Conservation (phyloP, 1,284 basidiomycete species). For the Thelephora terrestris region DNA sequence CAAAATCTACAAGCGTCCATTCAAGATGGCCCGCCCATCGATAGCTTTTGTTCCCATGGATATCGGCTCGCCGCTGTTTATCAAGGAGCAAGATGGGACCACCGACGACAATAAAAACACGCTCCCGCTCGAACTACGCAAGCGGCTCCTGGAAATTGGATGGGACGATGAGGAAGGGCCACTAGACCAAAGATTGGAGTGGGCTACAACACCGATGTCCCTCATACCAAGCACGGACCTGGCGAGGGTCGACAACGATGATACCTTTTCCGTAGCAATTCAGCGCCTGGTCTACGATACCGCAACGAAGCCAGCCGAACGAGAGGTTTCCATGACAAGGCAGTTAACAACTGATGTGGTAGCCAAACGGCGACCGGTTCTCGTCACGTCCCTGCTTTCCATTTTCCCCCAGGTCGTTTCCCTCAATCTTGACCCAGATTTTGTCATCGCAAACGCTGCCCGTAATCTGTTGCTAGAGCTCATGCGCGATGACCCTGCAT, state of each 20-base stretch:
- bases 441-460: slow-evolving; percentile 45
- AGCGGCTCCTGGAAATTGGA: slow-evolving; percentile 57
- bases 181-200: slow-evolving; percentile 44
- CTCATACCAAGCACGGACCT: slow-evolving; percentile 46
- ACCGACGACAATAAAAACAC: slow-evolving; percentile 11
- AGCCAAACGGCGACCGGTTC: slow-evolving; percentile 50
- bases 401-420: slow-evolving; percentile 43
- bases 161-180: slow-evolving; percentile 52
- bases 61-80: slow-evolving; percentile 48
- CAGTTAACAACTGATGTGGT: not conserved
- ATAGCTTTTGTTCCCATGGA: slow-evolving; percentile 62
- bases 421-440: slow-evolving; percentile 44
- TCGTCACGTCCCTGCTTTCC: slow-evolving; percentile 47
- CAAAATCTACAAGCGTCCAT: slow-evolving; percentile 46
- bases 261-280: not conserved
- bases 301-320: not conserved
- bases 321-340: not conserved
- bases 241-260: slow-evolving; percentile 32
- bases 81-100: slow-evolving; percentile 30
- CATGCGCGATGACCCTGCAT: slow-evolving; percentile 65
- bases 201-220: slow-evolving; percentile 53
- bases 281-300: not conserved
- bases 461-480: slow-evolving; percentile 51
- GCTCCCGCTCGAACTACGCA: slow-evolving; percentile 51
- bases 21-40: slow-evolving; percentile 54